Evolutionary conservation across 345 rosid genomes (phyloP).

Genomic region (Dovyalis caffra): DNA sequence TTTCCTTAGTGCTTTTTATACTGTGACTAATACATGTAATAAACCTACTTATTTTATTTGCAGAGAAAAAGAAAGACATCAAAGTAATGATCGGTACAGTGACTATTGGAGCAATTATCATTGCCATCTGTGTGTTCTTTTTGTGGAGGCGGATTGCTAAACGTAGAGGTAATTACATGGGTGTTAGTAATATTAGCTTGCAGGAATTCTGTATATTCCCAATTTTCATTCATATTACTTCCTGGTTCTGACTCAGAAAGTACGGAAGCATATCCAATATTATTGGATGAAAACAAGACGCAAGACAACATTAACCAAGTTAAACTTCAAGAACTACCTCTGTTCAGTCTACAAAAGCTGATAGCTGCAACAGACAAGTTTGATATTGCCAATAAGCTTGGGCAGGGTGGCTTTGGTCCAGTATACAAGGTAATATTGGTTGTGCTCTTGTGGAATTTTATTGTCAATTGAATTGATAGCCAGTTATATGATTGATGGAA

Average conservation of each 20-base stretch:
- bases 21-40: no score
- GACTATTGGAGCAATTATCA: conserved; percentile 1
- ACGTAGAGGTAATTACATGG: conserved; percentile 18
- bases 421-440: conserved; percentile 38
- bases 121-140: neutral
- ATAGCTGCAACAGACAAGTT: conserved; percentile 32
- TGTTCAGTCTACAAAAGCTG: neutral
- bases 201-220: no score
- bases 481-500: neutral
- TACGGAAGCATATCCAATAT: no score
- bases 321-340: no score
- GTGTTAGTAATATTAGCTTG: neutral
- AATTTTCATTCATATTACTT: neutral
- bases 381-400: conserved; percentile 24
- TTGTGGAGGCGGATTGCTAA: conserved; percentile 17
- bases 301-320: no score
- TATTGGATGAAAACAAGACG: neutral
- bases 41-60: neutral
- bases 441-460: neutral
- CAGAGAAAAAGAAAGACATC: conserved; percentile 10
- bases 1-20: no score
- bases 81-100: neutral
- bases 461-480: neutral
- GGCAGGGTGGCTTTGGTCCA: conserved; percentile 46
- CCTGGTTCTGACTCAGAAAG: neutral